Evolutionary conservation across 1,284 basidiomycete species (phyloP), one percentile per base, ranked within the genome.

Genomic region (Ceratobasidium sp.): DNA sequence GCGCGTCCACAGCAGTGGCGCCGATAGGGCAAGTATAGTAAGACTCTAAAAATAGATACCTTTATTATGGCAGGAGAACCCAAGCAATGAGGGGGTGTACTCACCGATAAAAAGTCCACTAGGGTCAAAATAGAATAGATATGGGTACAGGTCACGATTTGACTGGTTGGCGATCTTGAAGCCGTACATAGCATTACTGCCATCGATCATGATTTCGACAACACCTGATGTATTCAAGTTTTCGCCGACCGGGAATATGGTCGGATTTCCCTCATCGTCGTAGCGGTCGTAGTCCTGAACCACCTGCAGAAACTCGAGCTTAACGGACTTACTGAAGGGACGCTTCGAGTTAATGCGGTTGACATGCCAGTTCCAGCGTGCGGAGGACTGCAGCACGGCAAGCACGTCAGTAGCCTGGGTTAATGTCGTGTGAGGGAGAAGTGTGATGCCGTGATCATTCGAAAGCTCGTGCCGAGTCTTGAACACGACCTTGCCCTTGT

Each of bases 81-180:
- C n/a, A n/a, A n/a, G n/a, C n/a, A n/a, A n/a, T n/a, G n/a, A n/a
- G n/a, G n/a, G n/a, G n/a, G n/a, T n/a, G n/a, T n/a, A n/a, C n/a
- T n/a, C n/a, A n/a, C n/a, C n/a, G n/a, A n/a, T n/a, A n/a, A n/a
- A n/a, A n/a, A n/a, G n/a, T n/a, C n/a, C n/a, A n/a, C n/a, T n/a
- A n/a, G n/a, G n/a, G n/a, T n/a, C n/a, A n/a, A 54, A 54, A 24
- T 54, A 54, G 51, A 54, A 54, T 24, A 54, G 51, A 24, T 54
- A 54, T 9, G 51, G 17, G 27, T 54, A 54, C 22, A 54, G 22
- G 22, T 54, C 14, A 14, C 24, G 11, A 54, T 22, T 54, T 9
- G 11, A 24, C 17, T 9, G 8, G 27, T 24, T 54, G 51, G 14
- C 8, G 9, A 54, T 54, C 51, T 54, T 54, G 51, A 54, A 54